Evolutionary conservation across 139 green algal species (phyloP).

Genomic region (Chlamydomonas applanata): DNA sequence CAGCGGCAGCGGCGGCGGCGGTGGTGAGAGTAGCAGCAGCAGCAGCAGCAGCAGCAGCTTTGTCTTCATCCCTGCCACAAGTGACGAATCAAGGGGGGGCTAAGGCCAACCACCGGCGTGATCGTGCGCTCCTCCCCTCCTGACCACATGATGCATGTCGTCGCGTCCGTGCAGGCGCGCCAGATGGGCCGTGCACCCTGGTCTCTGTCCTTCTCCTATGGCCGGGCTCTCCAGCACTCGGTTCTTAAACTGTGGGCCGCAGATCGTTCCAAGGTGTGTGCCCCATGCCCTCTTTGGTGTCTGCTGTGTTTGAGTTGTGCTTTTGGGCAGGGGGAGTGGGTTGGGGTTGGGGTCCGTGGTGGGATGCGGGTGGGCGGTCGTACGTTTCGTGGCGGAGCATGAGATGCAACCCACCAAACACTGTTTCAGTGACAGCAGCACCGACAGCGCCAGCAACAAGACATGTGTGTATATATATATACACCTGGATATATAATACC

Average conservation of each 20-base stretch:
- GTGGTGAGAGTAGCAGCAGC: no score
- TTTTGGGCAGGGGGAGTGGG: not conserved
- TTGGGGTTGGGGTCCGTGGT: not conserved
- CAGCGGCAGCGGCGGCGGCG: no score
- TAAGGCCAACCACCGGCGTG: no score
- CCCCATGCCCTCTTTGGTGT: not conserved
- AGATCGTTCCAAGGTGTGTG: constrained; percentile 4
- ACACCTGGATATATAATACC: not conserved
- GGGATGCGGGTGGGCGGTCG: not conserved
- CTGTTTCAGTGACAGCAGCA: not conserved
- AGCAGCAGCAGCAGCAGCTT: no score
- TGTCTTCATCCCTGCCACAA: no score
- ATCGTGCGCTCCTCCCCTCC: no score
- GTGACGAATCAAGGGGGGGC: no score
- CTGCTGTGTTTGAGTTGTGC: not conserved
- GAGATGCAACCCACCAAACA: not conserved
- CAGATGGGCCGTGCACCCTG: constrained; percentile 74
- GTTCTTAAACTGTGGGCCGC: constrained; percentile 51
- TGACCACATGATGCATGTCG: no score
- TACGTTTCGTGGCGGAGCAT: not conserved
- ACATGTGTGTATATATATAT: not conserved
- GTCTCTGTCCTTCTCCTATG: constrained; percentile 92
- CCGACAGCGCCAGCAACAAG: not conserved
- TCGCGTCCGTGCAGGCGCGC: constrained; percentile 55
- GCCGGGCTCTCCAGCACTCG: constrained; percentile 83